Evolutionary conservation across 768 basidiomycete species (phyloP).

Genomic region (Auricularia auricula-judae): DNA sequence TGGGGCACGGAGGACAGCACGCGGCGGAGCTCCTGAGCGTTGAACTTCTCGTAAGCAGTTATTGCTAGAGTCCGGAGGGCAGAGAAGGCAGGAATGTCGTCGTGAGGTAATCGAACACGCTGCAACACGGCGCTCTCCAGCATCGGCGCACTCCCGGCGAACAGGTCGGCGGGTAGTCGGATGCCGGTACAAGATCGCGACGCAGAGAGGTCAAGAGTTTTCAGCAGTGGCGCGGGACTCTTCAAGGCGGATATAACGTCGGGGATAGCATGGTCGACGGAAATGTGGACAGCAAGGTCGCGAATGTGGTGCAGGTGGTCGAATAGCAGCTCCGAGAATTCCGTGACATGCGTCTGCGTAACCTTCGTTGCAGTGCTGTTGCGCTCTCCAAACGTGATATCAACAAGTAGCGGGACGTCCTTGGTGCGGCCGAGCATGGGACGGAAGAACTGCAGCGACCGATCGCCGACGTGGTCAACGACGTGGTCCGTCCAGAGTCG

Average conservation of each 20-base stretch:
- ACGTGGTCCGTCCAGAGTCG: constrained; percentile 42
- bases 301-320: neutral
- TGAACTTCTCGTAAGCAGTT: neutral
- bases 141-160: neutral
- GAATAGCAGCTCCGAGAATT: neutral
- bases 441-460: neutral
- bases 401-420: neutral
- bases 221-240: neutral
- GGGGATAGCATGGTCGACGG: neutral
- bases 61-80: neutral
- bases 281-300: neutral
- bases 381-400: neutral
- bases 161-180: neutral
- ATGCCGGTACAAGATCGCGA: neutral
- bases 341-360: neutral
- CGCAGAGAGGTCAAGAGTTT: neutral
- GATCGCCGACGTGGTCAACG: neutral
- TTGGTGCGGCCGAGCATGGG: neutral
- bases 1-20: neutral
- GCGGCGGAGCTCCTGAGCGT: neutral
- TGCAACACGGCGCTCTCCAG: neutral
- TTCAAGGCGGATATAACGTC: neutral
- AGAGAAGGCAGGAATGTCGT: neutral
- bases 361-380: neutral
- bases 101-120: neutral